These are phyloP conservation scores for Jamesozyma lodderae DNA, from an alignment of 805 yeast species.

Conservation along the genomic window DNA sequence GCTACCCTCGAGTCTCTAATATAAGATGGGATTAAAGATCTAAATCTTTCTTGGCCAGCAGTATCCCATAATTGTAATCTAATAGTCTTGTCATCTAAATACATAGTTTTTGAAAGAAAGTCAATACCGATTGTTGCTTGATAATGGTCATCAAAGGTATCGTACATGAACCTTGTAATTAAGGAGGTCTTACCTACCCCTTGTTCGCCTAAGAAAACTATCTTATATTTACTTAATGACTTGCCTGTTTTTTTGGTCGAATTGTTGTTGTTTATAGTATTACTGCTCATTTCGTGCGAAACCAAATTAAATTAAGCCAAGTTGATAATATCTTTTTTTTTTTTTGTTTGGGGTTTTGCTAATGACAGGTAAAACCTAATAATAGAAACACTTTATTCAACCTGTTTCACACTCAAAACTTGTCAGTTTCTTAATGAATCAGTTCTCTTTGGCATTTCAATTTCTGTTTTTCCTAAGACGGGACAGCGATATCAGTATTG, in stretches of 20 bases:
- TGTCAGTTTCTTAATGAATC: no score
- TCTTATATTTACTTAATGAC: conserved; percentile 57
- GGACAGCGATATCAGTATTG: no score
- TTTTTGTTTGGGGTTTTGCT: no score
- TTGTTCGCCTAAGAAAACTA: conserved; percentile 94
- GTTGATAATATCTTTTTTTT: no score
- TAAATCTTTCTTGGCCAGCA: conserved; percentile 93
- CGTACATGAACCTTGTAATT: conserved; percentile 96
- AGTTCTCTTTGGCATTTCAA: no score
- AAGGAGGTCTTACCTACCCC: conserved; percentile 95
- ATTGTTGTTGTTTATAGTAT: background rate
- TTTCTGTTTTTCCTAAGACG: no score
- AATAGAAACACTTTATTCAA: no score
- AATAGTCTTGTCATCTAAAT: conserved; percentile 89
- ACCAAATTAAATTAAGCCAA: no score
- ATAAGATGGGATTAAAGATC: conserved; percentile 90
- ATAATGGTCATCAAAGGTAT: conserved; percentile 91
- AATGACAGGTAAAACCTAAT: no score
- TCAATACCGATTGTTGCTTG: conserved; percentile 95
- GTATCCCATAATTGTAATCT: conserved; percentile 96
- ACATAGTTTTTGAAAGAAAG: conserved; percentile 89
- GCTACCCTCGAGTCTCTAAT: conserved; percentile 97
- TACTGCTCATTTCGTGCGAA: no score
- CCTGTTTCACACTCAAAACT: no score
- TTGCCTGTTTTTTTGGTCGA: conserved; percentile 22